Evolutionary conservation across 1,284 basidiomycete genomes (phyloP), one percentile per base, ranked within the genome.

Genomic region (Leccinum ponderosum): DNA sequence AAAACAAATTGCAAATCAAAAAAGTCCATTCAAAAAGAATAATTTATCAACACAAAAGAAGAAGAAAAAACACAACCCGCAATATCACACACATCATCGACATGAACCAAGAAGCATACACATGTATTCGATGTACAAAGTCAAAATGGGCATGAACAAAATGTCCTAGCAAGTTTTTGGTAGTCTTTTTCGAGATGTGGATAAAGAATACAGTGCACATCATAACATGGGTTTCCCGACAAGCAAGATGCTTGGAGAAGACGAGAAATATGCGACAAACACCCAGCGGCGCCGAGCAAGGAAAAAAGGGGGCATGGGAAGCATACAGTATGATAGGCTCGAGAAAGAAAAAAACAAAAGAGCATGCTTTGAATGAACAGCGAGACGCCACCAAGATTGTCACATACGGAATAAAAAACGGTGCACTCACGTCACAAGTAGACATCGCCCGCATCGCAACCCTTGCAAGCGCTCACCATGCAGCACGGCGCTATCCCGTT

Each of bases 401-500:
- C 17, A 57, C 39, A 50, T 15, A 56, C 48, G 58, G 27, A 44
- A 55, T 42, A 44, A 61, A 12, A 44, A 54, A 57, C 35, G 47
- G 35, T 29, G 25, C 48, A 66, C 71, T 59, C 60, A 75, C 75
- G 62, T 83, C 74, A 86, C 62, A 85, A 69, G 68, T 74, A 75
- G 61, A 84, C 76, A 44, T 74, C 65, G 22, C 69, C 69, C 55
- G 73, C 75, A 55, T 73, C 68, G 69, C 81, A 83, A 58, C 78
- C 77, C 62, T 75, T 78, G 70, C 83, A 83, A 62, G 73, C 65
- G 66, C 74, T 66, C 48, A 77, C 68, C 68, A 65, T 70, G 25
- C 58, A 67, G 69, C 67, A 71, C 66, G 69, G 68, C 69, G 54
- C 64, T 66, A 57, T 69, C 60, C 62, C 69, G 53, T 65, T 74